Evolutionary conservation across 106 monocot genomes (phyloP), one percentile per base, ranked within the genome.

Genomic region (Alisma plantagoaquatica): DNA sequence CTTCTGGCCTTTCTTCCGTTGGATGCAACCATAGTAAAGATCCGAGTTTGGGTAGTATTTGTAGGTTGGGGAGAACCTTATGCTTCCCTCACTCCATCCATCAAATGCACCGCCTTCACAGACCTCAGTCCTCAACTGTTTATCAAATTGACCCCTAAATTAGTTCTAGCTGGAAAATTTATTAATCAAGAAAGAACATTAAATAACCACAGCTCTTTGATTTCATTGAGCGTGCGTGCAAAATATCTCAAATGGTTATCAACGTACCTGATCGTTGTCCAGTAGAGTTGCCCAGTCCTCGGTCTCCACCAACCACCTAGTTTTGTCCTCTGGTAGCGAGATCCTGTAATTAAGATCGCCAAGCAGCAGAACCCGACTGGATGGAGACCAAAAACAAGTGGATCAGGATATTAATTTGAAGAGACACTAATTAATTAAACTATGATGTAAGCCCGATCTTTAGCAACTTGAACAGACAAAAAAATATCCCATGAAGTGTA

Each of bases 331-430:
- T 24, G 67, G 56, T 43, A 72, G 28, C 6, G 71, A 54, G 25
- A 77, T 50, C 28, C 71, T 46, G 25, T 77, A 77, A 55, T 77
- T 77, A 27, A 77, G 45, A 47, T 77, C 77, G 19, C 98, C 89
- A n/a, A 98, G 58, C 98, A 89, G 90, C 16, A 98, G 74, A 20
- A 81, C 63, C 23, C 76, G 78, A 46, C 89, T 98, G 70, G 35
- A 2, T 63, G 63, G 1, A 72, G 19, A n/a, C n/a, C n/a, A 49
- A 57, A 53, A 30, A 72, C 65, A 41, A 28, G 59, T 72, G 72
- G 33, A 54, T 32, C 5, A 27, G 22, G 21, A 32, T 45, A 8
- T 16, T 1, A 56, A 26, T 33, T 52, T 53, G 19, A 61, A 43
- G 26, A 56, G 22, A 52, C 29, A 27, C 23, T 41, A 25, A 10